Base-by-base conservation (phyloP, 2,329 filamentous ascomycete genomes). In the Colletotrichum aenigma region DNA sequence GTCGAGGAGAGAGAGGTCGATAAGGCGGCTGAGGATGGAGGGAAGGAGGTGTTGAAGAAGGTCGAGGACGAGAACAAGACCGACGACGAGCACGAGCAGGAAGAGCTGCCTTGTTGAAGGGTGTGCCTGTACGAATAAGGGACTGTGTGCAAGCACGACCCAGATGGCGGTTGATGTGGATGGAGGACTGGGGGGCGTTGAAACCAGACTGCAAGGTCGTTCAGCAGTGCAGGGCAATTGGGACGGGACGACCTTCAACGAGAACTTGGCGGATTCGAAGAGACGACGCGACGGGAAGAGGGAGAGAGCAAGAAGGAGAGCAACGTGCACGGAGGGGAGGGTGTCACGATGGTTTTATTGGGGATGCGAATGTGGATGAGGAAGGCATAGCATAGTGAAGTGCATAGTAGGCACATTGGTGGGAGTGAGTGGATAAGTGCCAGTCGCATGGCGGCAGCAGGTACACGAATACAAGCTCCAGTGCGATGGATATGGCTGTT, bases 261-360 rank as follows among this genome's bases (percentile, higher is more conserved):
- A 52, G 43, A 52, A 73, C 74, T 69, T 69, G 74, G 65, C 74
- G 43, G 26, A 52, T 55, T 73, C 60, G 58, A 76, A 65, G 70
- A 65, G 60, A 74, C 56, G 69, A 68, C 69, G 62, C 55, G 62
- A n/a, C 32, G 36, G 32, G 61, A 48, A 55, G 48, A 66, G 56
- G 18, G 30, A 34, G 38, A 43, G 21, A 26, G 52, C 24, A 58
- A 68, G 38, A 68, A 13, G 15, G 15, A 55, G 15, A 5, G 6
- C 10, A 21, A 3, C 6, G 28, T 69, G 70, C 34, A 69, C 58
- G 43, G 58, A 55, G 70, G 36, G 66, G 70, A 56, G 66, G 73
- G 74, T 74, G 74, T 74, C 74, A 38, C 74, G 74, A 76, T 74
- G 70, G 74, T 76, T 76, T 76, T 74, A 74, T 76, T 74, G 34